Evolutionary conservation across 345 rosid species (phyloP).

Genomic region (Isatis tinctoria): DNA sequence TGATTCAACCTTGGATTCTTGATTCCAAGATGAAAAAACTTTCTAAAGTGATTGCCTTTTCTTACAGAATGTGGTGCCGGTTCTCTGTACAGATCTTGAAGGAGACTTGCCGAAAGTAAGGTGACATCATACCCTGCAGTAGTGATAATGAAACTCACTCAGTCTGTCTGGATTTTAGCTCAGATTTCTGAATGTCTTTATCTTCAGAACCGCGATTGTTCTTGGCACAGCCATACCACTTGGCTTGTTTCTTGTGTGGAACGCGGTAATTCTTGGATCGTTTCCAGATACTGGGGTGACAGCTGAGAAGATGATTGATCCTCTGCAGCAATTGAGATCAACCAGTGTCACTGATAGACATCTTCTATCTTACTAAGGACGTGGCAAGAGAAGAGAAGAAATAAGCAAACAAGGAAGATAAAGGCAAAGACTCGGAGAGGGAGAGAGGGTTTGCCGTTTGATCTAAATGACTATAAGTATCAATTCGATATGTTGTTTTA

Average conservation of each 20-base stretch:
- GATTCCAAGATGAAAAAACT: constrained; percentile 14
- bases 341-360: constrained; percentile 39
- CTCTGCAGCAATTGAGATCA: constrained; percentile 68
- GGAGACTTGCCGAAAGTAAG: constrained; percentile 95
- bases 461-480: no score
- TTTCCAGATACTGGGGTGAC: constrained; percentile 40
- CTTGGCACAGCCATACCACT: constrained; percentile 88
- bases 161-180: not conserved
- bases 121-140: constrained; percentile 39
- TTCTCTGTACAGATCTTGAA: constrained; percentile 91
- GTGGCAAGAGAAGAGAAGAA: no score
- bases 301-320: constrained; percentile 54
- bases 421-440: no score
- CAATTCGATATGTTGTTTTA: no score
- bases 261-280: constrained; percentile 81
- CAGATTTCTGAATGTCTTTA: not conserved
- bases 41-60: constrained; percentile 7
- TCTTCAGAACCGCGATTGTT: constrained; percentile 75
- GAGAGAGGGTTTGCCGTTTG: no score
- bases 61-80: constrained; percentile 87
- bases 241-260: constrained; percentile 83
- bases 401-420: no score
- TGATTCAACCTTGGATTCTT: not conserved
- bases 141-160: not conserved
- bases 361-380: no score